These are phyloP conservation scores for Yueomyces sinensis DNA, from an alignment of 805 yeast genomes.

Conservation along the genomic window DNA sequence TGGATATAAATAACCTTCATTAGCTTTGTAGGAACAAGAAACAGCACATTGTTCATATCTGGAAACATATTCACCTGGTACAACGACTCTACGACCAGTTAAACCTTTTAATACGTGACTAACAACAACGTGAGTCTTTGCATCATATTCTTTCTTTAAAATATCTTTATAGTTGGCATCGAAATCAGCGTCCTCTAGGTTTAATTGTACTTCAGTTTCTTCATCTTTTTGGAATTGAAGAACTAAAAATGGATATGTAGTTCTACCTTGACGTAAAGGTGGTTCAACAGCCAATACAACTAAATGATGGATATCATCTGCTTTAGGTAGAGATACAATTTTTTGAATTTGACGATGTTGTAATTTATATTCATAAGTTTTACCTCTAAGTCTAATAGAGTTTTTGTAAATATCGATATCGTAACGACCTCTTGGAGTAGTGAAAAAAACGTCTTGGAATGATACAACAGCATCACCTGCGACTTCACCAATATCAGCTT, in stretches of 20 bases:
- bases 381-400: conserved; percentile 86
- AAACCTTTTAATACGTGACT: conserved; percentile 83
- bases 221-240: conserved; percentile 85
- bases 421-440: conserved; percentile 97
- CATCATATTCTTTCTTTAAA: conserved; percentile 62
- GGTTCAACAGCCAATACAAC: conserved; percentile 89
- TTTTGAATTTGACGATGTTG: conserved; percentile 84
- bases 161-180: conserved; percentile 62
- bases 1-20: conserved; percentile 89
- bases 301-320: conserved; percentile 84
- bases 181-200: conserved; percentile 72
- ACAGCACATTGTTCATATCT: conserved; percentile 75
- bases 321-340: conserved; percentile 83
- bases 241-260: conserved; percentile 85
- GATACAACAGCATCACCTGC: conserved; percentile 93
- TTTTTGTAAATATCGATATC: conserved; percentile 88
- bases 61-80: conserved; percentile 73
- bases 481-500: conserved; percentile 87
- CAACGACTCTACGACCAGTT: conserved; percentile 71
- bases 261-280: conserved; percentile 96
- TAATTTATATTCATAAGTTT: conserved; percentile 92
- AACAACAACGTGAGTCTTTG: conserved; percentile 75
- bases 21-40: conserved; percentile 85
- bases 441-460: conserved; percentile 77
- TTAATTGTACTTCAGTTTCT: conserved; percentile 80